Base-by-base conservation (phyloP, 495 filamentous ascomycete species). In the Neohortaea acidophila region DNA sequence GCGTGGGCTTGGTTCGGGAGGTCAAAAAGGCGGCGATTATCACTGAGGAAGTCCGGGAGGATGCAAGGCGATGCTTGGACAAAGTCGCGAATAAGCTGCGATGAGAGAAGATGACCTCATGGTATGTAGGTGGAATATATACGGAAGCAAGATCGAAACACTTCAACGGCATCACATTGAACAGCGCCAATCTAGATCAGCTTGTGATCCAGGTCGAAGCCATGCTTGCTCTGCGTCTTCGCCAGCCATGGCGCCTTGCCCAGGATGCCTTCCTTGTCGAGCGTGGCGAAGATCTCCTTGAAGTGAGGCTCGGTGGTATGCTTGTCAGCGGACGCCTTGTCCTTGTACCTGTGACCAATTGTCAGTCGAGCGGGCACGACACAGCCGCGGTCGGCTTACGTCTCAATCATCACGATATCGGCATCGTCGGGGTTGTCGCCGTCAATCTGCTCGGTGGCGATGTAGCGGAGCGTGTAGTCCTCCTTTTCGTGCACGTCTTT, bases 1-100 rank as follows among this genome's bases (percentile, higher is more conserved):
- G 58, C 6, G 54, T 73, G 5, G 70, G 70, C 7, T 51, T 73
- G 42, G 61, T 73, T 23, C 61, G 51, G 26, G 58, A 60, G 28
- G 58, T 69, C 2, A 54, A 55, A 43, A 37, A 39, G 22, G 69
- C 68, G 0, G 59, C 14, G 14, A 54, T 56, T 10, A 67, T 73
- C 39, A 57, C 70, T n/a, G 37, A 50, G 35, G 56, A 64, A 46
- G 53, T 61, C 13, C 59, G 52, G 51, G 47, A 47, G 33, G 47
- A 39, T 1, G 52, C 43, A 26, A 48, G 21, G 31, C n/a, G n/a
- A n/a, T n/a, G n/a, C n/a, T n/a, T n/a, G n/a, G n/a, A n/a, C n/a
- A n/a, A n/a, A n/a, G n/a, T n/a, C n/a, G n/a, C n/a, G n/a, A n/a
- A n/a, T n/a, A n/a, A n/a, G n/a, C n/a, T n/a, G n/a, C n/a, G n/a